Evolutionary conservation across 2,329 filamentous ascomycete species (phyloP).

Genomic region (Paecilomyces niveus): DNA sequence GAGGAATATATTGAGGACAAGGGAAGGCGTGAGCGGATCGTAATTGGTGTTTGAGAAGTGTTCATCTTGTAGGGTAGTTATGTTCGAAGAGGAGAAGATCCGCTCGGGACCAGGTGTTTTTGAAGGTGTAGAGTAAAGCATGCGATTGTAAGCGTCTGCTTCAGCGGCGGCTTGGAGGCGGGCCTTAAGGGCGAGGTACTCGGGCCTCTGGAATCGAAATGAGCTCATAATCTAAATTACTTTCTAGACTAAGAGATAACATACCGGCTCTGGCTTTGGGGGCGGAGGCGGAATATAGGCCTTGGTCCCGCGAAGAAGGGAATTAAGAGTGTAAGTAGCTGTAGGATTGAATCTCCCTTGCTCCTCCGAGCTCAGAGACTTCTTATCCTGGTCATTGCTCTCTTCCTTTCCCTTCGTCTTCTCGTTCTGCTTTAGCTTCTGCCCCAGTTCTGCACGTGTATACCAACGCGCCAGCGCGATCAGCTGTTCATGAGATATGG

Average conservation of each 20-base stretch:
- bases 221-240: too few species aligned
- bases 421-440: conserved; percentile 8
- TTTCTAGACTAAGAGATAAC: conserved; percentile 19
- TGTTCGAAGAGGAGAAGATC: conserved; percentile 45
- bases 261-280: conserved; percentile 68
- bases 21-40: conserved; percentile 37
- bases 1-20: conserved; percentile 85
- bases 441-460: background rate
- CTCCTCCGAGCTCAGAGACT: background rate
- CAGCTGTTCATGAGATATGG: conserved; percentile 37
- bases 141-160: conserved; percentile 70
- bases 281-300: conserved; percentile 75
- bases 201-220: conserved; percentile 52
- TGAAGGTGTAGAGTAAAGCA: conserved; percentile 58
- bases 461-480: conserved; percentile 29
- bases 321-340: conserved; percentile 52
- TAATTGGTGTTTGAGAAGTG: conserved; percentile 22
- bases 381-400: background rate
- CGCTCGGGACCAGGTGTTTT: conserved; percentile 26
- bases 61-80: conserved; percentile 40
- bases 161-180: conserved; percentile 78
- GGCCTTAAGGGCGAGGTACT: conserved; percentile 84
- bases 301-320: conserved; percentile 62
- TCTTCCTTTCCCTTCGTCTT: conserved; percentile 5
- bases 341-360: conserved; percentile 10